A percentile compares a stretch with the other conserved stretches of the same genome.
Evolutionary conservation across 352 stramenopile species (phyloP).

Genomic region (Globisporangium camurandrum): DNA sequence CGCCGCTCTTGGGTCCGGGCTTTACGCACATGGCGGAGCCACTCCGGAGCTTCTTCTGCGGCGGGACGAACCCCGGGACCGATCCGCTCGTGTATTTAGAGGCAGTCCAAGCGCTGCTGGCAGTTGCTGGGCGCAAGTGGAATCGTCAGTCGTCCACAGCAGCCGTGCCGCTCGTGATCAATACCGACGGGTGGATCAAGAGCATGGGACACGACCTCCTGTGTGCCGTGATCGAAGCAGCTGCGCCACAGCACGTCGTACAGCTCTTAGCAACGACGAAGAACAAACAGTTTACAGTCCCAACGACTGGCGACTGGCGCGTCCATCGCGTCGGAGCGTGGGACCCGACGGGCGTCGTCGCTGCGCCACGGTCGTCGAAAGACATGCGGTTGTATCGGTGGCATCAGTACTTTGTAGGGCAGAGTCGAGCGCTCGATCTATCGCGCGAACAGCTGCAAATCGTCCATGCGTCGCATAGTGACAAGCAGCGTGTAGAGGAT

Average conservation of each 20-base stretch:
- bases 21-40: slow-evolving; percentile 87
- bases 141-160: slow-evolving; percentile 6
- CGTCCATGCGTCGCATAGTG: slow-evolving; percentile 54
- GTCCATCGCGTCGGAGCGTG: slow-evolving; percentile 59
- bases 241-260: slow-evolving; percentile 87
- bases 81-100: slow-evolving; percentile 73
- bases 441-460: slow-evolving; percentile 45
- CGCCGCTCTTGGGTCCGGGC: slow-evolving; percentile 87
- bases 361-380: slow-evolving; percentile 69
- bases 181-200: slow-evolving; percentile 97
- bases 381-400: slow-evolving; percentile 75
- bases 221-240: slow-evolving; percentile 81
- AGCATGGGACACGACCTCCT: slow-evolving; percentile 95
- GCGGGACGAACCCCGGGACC: slow-evolving; percentile 63
- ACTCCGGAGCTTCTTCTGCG: slow-evolving; percentile 69
- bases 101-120: slow-evolving; percentile 58
- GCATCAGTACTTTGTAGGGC: slow-evolving; percentile 72
- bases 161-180: slow-evolving; percentile 89
- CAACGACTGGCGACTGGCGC: slow-evolving; percentile 32
- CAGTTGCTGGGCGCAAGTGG: slow-evolving; percentile 56
- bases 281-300: slow-evolving; percentile 81
- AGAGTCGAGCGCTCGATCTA: slow-evolving; percentile 19
- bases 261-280: slow-evolving; percentile 89
- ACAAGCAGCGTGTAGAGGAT: slow-evolving; percentile 56
- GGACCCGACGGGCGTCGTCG: slow-evolving; percentile 52